These are phyloP conservation scores for Debaryomyces udenii DNA, from an alignment of 1,139 yeast species.

Conservation along the genomic window DNA sequence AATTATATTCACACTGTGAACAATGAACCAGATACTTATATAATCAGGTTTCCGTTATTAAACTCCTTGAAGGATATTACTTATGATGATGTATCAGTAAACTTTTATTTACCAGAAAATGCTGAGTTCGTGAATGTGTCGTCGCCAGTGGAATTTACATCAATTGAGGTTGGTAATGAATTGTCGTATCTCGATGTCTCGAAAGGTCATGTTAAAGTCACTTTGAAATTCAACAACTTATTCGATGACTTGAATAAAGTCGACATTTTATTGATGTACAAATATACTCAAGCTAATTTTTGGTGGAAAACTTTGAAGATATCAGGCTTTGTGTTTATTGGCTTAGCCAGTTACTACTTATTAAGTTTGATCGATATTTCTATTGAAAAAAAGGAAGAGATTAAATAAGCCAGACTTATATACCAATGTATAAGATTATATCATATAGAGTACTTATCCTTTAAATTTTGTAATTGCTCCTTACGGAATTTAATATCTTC, in stretches of 20 bases:
- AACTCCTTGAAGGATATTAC: slow-evolving; percentile 71
- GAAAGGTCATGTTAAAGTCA: slow-evolving; percentile 80
- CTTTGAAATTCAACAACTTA: slow-evolving; percentile 61
- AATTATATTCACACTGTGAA: slow-evolving; percentile 51
- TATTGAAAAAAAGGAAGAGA: slow-evolving; percentile 23
- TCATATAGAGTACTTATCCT: slow-evolving; percentile 18
- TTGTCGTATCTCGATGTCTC: slow-evolving; percentile 75
- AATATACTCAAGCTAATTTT: slow-evolving; percentile 55
- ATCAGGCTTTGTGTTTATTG: slow-evolving; percentile 64
- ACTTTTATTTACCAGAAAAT: slow-evolving; percentile 86
- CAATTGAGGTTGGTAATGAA: slow-evolving; percentile 44
- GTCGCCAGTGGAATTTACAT: slow-evolving; percentile 54
- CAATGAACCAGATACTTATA: slow-evolving; percentile 52
- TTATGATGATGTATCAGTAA: slow-evolving; percentile 64
- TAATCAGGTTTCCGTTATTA: slow-evolving; percentile 70
- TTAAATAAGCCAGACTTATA: slow-evolving; percentile 4
- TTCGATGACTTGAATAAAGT: slow-evolving; percentile 69
- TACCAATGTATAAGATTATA: slow-evolving; percentile 3
- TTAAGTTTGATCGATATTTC: slow-evolving; percentile 44
- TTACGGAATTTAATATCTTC: slow-evolving; percentile 26
- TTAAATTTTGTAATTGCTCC: slow-evolving; percentile 22
- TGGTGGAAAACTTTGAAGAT: slow-evolving; percentile 69
- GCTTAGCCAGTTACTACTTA: slow-evolving; percentile 60
- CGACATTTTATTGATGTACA: slow-evolving; percentile 64
- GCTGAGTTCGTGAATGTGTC: slow-evolving; percentile 64